phyloP scores from a whole-genome alignment of 2,329 filamentous ascomycete genomes.

The Cytospora piceicola region DNA sequence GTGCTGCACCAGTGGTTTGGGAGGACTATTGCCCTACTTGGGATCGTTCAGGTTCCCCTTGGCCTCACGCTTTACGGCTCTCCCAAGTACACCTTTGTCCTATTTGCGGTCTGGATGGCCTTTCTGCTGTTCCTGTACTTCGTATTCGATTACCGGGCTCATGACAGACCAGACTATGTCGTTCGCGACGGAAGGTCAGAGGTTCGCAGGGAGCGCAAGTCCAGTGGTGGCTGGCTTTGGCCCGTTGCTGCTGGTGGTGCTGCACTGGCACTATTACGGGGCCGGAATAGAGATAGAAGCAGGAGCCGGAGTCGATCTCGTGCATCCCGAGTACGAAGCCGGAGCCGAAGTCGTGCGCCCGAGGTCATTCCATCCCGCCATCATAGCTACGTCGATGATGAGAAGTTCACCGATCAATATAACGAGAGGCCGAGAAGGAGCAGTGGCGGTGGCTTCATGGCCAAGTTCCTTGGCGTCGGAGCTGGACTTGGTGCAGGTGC shows the following conservation, averaged over 20 bases:
- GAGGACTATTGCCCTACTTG: constrained; percentile 75
- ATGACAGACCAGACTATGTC: constrained; percentile 59
- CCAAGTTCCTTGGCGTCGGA: constrained; percentile 62
- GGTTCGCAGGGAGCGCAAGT: constrained; percentile 42
- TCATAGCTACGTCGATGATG: constrained; percentile 63
- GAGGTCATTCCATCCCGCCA: constrained; percentile 58
- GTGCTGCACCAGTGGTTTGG: constrained; percentile 90
- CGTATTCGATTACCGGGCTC: constrained; percentile 71
- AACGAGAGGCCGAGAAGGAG: constrained; percentile 51
- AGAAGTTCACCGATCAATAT: constrained; percentile 72
- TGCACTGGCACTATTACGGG: constrained; percentile 50
- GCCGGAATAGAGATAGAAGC: constrained; percentile 46
- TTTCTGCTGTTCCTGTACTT: constrained; percentile 78
- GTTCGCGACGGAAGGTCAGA: constrained; percentile 63
- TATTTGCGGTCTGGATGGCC: constrained; percentile 80
- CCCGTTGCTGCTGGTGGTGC: constrained; percentile 59
- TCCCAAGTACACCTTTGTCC: constrained; percentile 79
- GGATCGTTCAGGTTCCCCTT: constrained; percentile 83
- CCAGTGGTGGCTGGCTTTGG: constrained; percentile 52
- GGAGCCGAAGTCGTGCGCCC: constrained; percentile 45
- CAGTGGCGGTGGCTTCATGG: constrained; percentile 60
- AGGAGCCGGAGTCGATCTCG: constrained; percentile 45
- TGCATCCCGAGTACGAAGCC: constrained; percentile 41
- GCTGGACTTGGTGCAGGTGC: constrained; percentile 66
- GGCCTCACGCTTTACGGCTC: constrained; percentile 93